These are phyloP conservation scores for Hypoxylon sp. DNA, from an alignment of 2,329 filamentous ascomycete genomes.

Conservation along the genomic window DNA sequence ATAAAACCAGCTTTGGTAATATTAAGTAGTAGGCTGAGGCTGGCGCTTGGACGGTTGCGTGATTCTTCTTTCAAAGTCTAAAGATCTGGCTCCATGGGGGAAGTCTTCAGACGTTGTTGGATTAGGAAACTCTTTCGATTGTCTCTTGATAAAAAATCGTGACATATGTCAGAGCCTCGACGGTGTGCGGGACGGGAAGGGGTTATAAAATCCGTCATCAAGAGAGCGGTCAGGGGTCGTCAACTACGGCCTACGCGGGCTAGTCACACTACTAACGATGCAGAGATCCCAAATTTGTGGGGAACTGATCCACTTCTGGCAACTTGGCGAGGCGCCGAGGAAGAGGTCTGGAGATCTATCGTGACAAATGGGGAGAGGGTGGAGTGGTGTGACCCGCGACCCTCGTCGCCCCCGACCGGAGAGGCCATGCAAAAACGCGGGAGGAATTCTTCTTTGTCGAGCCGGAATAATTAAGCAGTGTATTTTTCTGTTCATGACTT, in stretches of 20 bases:
- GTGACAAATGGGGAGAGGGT: slow-evolving; percentile 45
- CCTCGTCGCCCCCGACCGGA: slow-evolving; percentile 37
- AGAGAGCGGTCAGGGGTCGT: slow-evolving; percentile 34
- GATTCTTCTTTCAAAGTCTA: slow-evolving; percentile 11
- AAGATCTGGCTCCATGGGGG: slow-evolving; percentile 17
- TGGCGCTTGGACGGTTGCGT: slow-evolving; percentile 9
- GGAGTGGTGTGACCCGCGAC: slow-evolving; percentile 41
- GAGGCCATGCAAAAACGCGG: slow-evolving; percentile 15
- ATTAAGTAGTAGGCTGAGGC: slow-evolving; percentile 27
- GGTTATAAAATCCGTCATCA: slow-evolving; percentile 34
- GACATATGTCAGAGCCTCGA: slow-evolving; percentile 27
- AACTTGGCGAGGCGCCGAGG: slow-evolving; percentile 38
- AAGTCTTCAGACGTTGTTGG: slow-evolving; percentile 24
- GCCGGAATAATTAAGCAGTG: slow-evolving; percentile 19
- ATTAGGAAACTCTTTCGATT: slow-evolving; percentile 24
- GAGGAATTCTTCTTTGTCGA: slow-evolving; percentile 25
- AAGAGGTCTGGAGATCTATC: slow-evolving; percentile 40
- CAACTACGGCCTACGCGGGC: slow-evolving; percentile 27
- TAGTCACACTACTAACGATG: slow-evolving; percentile 35
- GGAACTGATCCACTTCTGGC: slow-evolving; percentile 43
- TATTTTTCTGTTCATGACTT: slow-evolving; percentile 21
- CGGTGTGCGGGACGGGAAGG: slow-evolving; percentile 27
- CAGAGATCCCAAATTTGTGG: slow-evolving; percentile 33
- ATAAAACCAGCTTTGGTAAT: slow-evolving; percentile 21
- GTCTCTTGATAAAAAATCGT: slow-evolving; percentile 33